Base-by-base conservation (phyloP, 169 alveolate genomes). In the Theileria luwenshuni region DNA sequence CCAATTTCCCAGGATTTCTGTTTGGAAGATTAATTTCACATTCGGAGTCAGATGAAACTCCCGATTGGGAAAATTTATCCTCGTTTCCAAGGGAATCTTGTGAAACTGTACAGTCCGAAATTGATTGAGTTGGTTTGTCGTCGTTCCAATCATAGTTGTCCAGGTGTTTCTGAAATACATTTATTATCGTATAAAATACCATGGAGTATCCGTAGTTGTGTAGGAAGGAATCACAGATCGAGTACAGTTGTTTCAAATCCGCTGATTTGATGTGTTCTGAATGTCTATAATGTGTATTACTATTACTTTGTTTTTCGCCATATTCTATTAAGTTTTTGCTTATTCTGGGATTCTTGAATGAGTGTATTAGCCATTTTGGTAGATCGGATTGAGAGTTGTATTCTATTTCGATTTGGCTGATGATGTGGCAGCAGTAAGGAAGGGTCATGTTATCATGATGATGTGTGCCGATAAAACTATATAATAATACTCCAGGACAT, bases 371-470 rank as follows among this genome's bases (percentile, higher is more conserved):
- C 62, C 59, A 19, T 19, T 54, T 59, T 17, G 87, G 87, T 38
- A 73, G 12, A 27, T 48, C 60, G 27, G 77, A 68, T 28, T 63
- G 72, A n/a, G 87, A 52, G 52, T 74, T 17, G 79, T 70, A 79
- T 49, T 60, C 62, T 35, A 79, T 41, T 30, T 79, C 87, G 38
- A 79, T 65, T 49, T 58, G 61, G 12, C 81, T 32, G 5, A 72
- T 69, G 70, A 79, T 45, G 41, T 79, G 87, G 67, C 87, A 79
- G 43, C 83, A 79, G 60, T 79, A 60, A 3, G 87, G 69, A 49
- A 79, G 28, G 42, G 87, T 72, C 87, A 79, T 79, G 17, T 41
- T 45, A 27, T 0, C 27, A 3, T 2, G 23, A n/a, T 21, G 32
- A 2, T 54, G 27, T 56, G 42, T 56, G 17, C 17, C 17, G 17